Evolutionary conservation across 257 asterid species (phyloP), one percentile per base, ranked within the genome.

Genomic region (Scutellaria barbata): DNA sequence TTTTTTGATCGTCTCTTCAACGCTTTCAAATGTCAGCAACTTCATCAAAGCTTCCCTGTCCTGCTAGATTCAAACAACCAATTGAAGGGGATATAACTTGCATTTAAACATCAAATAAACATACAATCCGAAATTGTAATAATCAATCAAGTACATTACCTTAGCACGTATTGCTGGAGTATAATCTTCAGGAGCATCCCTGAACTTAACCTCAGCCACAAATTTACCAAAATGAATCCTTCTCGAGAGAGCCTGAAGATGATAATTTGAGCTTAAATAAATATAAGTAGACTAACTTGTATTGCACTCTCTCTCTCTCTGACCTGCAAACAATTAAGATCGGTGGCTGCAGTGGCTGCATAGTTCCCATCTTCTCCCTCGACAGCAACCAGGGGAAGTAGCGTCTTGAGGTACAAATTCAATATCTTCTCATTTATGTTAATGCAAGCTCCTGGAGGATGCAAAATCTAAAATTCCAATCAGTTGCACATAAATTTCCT

Each of bases 141-240:
- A 37, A 42, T 50, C 22, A 17, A 43, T 33, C 16, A n/a, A 25
- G 16, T 33, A 18, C 17, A 43, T n/a, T 61, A 87, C 97, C 96
- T 89, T 75, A n/a, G 90, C 85, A 9, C 75, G 89, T 74, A 93
- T 89, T 51, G 93, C 90, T 2, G 83, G 89, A 39, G 75, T 82
- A 68, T 93, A 93, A 17, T 87, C 86, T 25, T 75, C 77, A 8
- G 88, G 90, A 18, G 85, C 76, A 42, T 87, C 92, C 43, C 77
- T 84, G 72, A 90, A 93, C 74, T 93, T 93, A 52, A 89, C 90
- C 82, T 93, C 97, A 5, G 97, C 98, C 1, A 93, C 98, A 57
- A 88, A 89, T 76, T 89, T 90, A 18, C 98, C 98, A 63, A 77
- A 85, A 75, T 93, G 97, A 74, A 93, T 89, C 80, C 98, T 85